A percentile compares a stretch with the other conserved stretches of the same genome.
phyloP scores from a whole-genome alignment of 2,329 filamentous ascomycete genomes.

The Colletotrichum sidae region DNA sequence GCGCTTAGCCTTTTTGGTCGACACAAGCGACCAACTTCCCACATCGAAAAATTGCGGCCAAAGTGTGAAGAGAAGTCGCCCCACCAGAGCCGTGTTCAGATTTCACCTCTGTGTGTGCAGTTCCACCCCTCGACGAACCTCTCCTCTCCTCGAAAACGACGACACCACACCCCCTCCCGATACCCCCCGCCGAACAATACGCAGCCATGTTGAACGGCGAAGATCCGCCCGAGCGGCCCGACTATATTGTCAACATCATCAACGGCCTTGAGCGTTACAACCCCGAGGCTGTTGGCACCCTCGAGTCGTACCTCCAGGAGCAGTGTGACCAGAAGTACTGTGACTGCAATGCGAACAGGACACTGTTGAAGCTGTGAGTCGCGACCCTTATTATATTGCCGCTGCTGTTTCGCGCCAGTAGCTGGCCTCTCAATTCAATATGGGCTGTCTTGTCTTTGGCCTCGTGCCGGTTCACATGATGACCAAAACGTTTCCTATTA shows the following conservation, averaged over 20 bases:
- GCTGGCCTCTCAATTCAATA: conserved; percentile 19
- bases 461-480: conserved; percentile 66
- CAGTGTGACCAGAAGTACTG: conserved; percentile 96
- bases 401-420: conserved; percentile 5
- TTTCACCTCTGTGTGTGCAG: conserved; percentile 50
- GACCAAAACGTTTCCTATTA: conserved; percentile 99
- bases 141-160: conserved; percentile 37
- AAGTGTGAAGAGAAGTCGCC: conserved; percentile 14
- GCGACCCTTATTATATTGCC: background rate
- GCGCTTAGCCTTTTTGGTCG: conserved; percentile 49
- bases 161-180: conserved; percentile 41
- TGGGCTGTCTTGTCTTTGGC: conserved; percentile 25
- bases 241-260: conserved; percentile 92
- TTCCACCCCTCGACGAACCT: conserved; percentile 48
- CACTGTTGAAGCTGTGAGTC: conserved; percentile 95
- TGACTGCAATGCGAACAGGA: conserved; percentile 97
- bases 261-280: conserved; percentile 99
- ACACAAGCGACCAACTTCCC: conserved; percentile 53
- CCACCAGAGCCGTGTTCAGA: conserved; percentile 34
- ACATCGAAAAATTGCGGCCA: conserved; percentile 42
- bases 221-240: conserved; percentile 90
- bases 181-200: conserved; percentile 30
- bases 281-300: conserved; percentile 91
- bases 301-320: conserved; percentile 93
- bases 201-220: conserved; percentile 74